A percentile compares a stretch with the other conserved stretches of the same genome.
phyloP scores from a whole-genome alignment of 2,329 filamentous ascomycete genomes.

The Colletotrichum siamense region DNA sequence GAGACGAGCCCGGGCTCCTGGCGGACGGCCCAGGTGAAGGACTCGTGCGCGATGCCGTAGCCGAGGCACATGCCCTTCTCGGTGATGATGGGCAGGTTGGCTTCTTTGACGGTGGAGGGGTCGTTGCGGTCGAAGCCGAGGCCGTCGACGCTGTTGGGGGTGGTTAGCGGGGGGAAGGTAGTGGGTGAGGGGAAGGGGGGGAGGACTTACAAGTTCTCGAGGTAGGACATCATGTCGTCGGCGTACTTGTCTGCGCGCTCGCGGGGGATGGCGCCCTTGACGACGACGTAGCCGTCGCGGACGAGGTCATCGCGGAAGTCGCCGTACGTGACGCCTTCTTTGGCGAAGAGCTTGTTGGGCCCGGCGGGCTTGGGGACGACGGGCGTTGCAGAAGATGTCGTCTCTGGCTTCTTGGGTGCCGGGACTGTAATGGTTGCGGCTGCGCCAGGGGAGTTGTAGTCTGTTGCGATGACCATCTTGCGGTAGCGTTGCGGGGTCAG shows the following conservation, averaged over 20 bases:
- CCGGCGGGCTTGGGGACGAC: neutral
- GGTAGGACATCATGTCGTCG: neutral
- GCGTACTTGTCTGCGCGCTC: neutral
- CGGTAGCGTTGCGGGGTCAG: neutral
- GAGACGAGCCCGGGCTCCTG: neutral
- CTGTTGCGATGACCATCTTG: neutral
- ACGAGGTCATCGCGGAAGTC: conserved; percentile 1
- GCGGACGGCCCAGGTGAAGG: conserved; percentile 1
- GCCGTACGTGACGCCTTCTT: neutral
- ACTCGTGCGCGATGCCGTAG: conserved; percentile 7
- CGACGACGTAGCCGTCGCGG: neutral
- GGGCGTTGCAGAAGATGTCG: no score
- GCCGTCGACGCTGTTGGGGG: neutral
- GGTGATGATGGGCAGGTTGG: conserved; percentile 25
- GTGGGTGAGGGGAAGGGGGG: no score
- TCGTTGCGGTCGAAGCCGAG: conserved; percentile 34
- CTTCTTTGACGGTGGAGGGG: conserved; percentile 39
- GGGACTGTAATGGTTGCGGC: neutral
- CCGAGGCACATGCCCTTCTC: conserved; percentile 11
- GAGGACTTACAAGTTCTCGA: neutral
- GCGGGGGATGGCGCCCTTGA: neutral
- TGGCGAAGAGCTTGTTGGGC: neutral
- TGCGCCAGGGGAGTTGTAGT: neutral
- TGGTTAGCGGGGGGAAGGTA: neutral
- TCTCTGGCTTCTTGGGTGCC: neutral